phyloP scores from a whole-genome alignment of 1,284 basidiomycete genomes.

The Sutorius eximius region DNA sequence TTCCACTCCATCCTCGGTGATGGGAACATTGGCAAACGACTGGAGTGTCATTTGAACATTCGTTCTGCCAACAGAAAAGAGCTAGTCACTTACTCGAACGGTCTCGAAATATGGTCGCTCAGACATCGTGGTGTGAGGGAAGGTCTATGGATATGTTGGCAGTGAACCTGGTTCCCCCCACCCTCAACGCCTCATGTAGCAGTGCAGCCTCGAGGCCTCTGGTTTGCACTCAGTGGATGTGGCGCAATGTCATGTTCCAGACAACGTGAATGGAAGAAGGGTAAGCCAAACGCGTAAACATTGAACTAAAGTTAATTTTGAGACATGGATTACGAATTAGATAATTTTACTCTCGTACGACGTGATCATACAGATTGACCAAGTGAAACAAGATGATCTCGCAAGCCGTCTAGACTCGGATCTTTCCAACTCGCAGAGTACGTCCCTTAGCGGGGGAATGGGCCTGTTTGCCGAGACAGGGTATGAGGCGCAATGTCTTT shows the following conservation, averaged over 20 bases:
- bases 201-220: slow-evolving; percentile 31
- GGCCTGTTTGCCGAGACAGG: background rate
- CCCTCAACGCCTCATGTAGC: slow-evolving; percentile 23
- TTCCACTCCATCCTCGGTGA: slow-evolving; percentile 78
- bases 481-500: background rate
- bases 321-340: slow-evolving; percentile 24
- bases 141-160: slow-evolving; percentile 2
- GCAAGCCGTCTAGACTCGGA: slow-evolving; percentile 2
- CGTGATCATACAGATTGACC: slow-evolving; percentile 16
- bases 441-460: background rate
- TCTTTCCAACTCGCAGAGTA: slow-evolving; percentile 2
- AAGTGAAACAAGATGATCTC: slow-evolving; percentile 8
- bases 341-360: slow-evolving; percentile 24
- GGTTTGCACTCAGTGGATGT: slow-evolving; percentile 20
- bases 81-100: slow-evolving; percentile 54
- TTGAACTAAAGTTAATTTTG: slow-evolving; percentile 19
- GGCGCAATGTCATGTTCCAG: slow-evolving; percentile 24
- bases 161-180: slow-evolving; percentile 9
- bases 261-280: slow-evolving; percentile 23
- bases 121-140: slow-evolving; percentile 19
- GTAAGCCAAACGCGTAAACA: background rate
- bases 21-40: slow-evolving; percentile 87
- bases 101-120: slow-evolving; percentile 76
- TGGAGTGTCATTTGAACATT: slow-evolving; percentile 33
- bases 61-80: background rate